Evolutionary conservation across 1,139 yeast species (phyloP).

Genomic region (Candida glucosophila): DNA sequence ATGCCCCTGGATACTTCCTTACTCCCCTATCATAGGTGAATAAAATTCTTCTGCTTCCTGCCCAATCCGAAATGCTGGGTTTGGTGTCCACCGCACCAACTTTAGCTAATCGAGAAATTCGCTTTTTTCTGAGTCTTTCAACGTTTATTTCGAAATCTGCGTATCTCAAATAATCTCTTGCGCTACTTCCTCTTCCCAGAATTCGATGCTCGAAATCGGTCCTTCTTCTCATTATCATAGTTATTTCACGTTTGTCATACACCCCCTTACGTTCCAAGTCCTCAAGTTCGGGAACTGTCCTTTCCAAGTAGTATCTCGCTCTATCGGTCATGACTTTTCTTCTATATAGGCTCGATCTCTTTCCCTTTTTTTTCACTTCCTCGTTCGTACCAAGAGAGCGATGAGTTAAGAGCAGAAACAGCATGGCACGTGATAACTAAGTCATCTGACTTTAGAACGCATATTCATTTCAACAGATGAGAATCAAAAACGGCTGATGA

Average conservation of each 20-base stretch:
- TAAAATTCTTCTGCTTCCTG: constrained; percentile 73
- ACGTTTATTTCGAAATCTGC: constrained; percentile 75
- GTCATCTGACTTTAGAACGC: too few species aligned
- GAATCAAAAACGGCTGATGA: too few species aligned
- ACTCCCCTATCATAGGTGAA: constrained; percentile 83
- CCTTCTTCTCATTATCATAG: constrained; percentile 82
- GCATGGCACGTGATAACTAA: too few species aligned
- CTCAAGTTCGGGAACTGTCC: constrained; percentile 85
- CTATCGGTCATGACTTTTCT: constrained; percentile 81
- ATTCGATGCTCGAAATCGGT: constrained; percentile 94
- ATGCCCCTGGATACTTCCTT: constrained; percentile 68
- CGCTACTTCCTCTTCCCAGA: constrained; percentile 72
- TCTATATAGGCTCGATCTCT: too few species aligned
- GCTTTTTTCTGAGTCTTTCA: constrained; percentile 68
- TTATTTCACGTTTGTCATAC: constrained; percentile 73
- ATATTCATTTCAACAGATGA: too few species aligned
- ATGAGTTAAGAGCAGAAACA: too few species aligned
- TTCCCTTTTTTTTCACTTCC: too few species aligned
- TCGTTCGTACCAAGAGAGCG: too few species aligned
- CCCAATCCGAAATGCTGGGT: constrained; percentile 76
- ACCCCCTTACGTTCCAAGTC: constrained; percentile 77
- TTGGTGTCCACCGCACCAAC: constrained; percentile 42
- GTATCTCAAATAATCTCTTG: constrained; percentile 72
- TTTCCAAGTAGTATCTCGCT: constrained; percentile 70
- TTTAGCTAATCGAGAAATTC: constrained; percentile 54